Percentiles rank a stretch among this genome's conserved stretches.
These are phyloP conservation scores for Exidia glandulosa DNA, from an alignment of 768 basidiomycete genomes.

Conservation along the genomic window DNA sequence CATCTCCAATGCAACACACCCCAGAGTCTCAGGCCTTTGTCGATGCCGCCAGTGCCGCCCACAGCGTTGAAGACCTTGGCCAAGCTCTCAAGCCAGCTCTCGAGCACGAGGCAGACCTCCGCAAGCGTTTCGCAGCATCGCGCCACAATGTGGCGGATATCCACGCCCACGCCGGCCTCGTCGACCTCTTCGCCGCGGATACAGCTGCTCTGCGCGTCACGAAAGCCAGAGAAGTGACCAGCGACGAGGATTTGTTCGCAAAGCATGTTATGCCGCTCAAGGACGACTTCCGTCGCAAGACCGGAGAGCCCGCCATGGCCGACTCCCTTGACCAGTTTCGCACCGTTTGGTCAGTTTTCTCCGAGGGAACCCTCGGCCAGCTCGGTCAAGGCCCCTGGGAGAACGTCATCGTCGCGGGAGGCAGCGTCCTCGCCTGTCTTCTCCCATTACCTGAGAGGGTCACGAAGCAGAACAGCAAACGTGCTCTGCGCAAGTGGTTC, in stretches of 20 bases:
- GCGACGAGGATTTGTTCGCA: conserved; percentile 32
- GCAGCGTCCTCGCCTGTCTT: conserved; percentile 48
- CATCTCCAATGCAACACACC: not conserved
- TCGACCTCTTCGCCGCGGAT: conserved; percentile 42
- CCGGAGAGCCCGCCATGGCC: conserved; percentile 40
- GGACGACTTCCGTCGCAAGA: conserved; percentile 31
- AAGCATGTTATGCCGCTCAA: conserved; percentile 46
- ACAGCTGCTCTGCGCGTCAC: conserved; percentile 38
- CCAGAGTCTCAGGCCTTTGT: not conserved
- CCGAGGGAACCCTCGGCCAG: conserved; percentile 50
- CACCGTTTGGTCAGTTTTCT: conserved; percentile 54
- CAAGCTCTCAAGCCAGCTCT: conserved; percentile 37
- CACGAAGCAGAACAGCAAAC: conserved; percentile 34
- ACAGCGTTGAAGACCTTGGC: not conserved
- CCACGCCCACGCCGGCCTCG: conserved; percentile 44
- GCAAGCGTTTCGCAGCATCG: conserved; percentile 46
- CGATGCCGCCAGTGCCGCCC: not conserved
- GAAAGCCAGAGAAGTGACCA: conserved; percentile 35
- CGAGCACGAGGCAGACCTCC: conserved; percentile 43
- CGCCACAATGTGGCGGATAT: conserved; percentile 31
- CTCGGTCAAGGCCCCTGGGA: conserved; percentile 39
- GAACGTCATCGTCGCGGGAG: conserved; percentile 53
- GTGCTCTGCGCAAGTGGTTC: conserved; percentile 46
- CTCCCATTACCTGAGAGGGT: conserved; percentile 36
- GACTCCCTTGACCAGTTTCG: conserved; percentile 44